phyloP scores from a whole-genome alignment of 768 basidiomycete genomes.

The Gloeopeniophorella convolvens region DNA sequence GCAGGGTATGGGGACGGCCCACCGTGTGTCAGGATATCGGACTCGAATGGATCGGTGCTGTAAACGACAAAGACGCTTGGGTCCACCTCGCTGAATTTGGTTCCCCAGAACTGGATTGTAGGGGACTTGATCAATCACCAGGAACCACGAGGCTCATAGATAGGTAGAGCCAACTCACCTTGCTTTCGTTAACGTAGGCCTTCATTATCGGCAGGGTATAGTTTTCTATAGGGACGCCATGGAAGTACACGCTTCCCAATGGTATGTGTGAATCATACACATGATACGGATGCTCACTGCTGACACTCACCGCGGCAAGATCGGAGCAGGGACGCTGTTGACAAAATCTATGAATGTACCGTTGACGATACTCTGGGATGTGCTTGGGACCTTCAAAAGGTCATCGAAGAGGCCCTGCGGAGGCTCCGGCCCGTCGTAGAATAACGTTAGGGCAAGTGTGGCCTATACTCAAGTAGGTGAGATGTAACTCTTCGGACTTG shows the following conservation, averaged over 20 bases:
- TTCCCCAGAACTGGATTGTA: neutral
- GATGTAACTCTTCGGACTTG: neutral
- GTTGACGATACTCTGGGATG: neutral
- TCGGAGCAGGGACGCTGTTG: neutral
- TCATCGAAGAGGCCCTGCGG: slow-evolving; percentile 4
- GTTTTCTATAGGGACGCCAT: neutral
- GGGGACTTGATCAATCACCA: neutral
- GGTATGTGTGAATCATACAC: neutral
- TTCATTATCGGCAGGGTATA: slow-evolving; percentile 3
- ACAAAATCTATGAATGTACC: neutral
- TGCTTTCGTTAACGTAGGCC: slow-evolving; percentile 1
- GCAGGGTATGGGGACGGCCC: slow-evolving; percentile 3
- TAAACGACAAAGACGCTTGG: neutral
- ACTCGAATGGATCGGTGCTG: slow-evolving; percentile 1
- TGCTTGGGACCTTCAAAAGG: neutral
- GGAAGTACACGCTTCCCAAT: neutral
- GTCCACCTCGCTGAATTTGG: neutral
- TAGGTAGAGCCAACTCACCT: slow-evolving; percentile 3
- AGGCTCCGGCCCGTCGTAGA: slow-evolving; percentile 7
- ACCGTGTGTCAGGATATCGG: slow-evolving; percentile 4
- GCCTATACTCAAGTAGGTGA: neutral
- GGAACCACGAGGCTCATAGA: no score
- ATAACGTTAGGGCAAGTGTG: neutral
- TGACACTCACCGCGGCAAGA: neutral
- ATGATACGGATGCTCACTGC: neutral